Evolutionary conservation across 805 yeast species (phyloP).

Genomic region (Nakazawaea sp.): DNA sequence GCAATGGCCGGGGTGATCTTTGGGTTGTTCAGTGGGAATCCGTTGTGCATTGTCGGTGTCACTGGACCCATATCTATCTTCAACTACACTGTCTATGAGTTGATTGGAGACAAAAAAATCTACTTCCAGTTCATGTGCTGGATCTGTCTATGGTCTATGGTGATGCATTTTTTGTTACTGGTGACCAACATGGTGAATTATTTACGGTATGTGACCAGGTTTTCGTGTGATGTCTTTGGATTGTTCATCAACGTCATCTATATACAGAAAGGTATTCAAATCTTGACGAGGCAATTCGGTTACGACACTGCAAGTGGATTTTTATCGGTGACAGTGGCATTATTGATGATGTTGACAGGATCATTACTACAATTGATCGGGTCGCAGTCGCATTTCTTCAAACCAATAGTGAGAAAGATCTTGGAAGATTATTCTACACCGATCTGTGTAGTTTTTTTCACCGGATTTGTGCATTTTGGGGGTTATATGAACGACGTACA

Average conservation of each 20-base stretch:
- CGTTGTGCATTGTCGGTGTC: constrained; percentile 91
- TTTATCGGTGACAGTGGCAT: constrained; percentile 66
- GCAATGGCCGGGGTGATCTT: constrained; percentile 88
- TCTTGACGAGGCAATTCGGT: constrained; percentile 63
- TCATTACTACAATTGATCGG: constrained; percentile 55
- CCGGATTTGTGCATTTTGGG: constrained; percentile 91
- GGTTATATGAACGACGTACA: constrained; percentile 55
- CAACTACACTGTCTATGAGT: constrained; percentile 80
- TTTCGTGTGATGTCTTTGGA: constrained; percentile 91
- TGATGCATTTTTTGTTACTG: constrained; percentile 71
- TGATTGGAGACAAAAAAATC: constrained; percentile 46
- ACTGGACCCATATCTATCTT: constrained; percentile 94
- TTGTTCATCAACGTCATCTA: constrained; percentile 84
- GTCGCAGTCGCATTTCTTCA: constrained; percentile 52
- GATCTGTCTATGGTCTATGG: constrained; percentile 89
- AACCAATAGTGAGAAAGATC: constrained; percentile 53
- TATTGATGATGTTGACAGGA: constrained; percentile 76
- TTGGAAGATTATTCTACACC: constrained; percentile 88
- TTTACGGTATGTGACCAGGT: constrained; percentile 66
- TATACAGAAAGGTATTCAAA: constrained; percentile 85
- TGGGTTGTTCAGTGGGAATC: constrained; percentile 84
- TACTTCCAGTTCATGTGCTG: constrained; percentile 94
- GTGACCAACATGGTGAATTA: constrained; percentile 59
- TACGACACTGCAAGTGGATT: constrained; percentile 46
- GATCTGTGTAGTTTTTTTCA: constrained; percentile 75